phyloP scores from a whole-genome alignment of 345 rosid genomes.

The Rhodamnia rubescens region DNA sequence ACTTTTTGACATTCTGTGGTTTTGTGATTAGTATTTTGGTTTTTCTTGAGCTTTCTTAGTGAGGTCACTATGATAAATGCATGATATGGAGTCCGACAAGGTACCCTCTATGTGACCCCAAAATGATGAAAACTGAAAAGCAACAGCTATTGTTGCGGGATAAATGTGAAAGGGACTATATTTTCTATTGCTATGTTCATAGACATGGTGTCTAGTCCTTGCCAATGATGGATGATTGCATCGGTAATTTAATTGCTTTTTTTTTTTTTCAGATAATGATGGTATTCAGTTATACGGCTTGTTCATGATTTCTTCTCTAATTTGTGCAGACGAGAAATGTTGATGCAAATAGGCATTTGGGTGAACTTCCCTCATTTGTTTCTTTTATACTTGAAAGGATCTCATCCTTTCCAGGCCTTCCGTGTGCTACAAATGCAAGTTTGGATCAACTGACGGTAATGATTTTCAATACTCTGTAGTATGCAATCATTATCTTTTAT shows the following conservation, averaged over 20 bases:
- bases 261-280: neutral
- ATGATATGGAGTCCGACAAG: neutral
- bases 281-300: neutral
- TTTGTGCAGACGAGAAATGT: slow-evolving; percentile 62
- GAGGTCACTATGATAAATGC: neutral
- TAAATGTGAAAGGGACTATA: neutral
- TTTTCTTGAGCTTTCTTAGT: neutral
- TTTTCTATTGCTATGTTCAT: neutral
- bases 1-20: neutral
- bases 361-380: slow-evolving; percentile 74
- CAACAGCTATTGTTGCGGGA: neutral
- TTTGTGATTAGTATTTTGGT: neutral
- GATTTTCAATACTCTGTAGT: neutral
- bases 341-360: slow-evolving; percentile 52
- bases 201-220: neutral
- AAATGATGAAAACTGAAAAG: neutral
- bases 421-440: slow-evolving; percentile 18
- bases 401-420: slow-evolving; percentile 24
- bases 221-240: neutral
- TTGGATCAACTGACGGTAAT: slow-evolving; percentile 83
- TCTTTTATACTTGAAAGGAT: slow-evolving; percentile 50
- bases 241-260: neutral
- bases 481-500: neutral
- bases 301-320: neutral
- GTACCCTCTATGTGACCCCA: neutral